Evolutionary conservation across 1,139 yeast species (phyloP).

Genomic region (Kazachstania sp.): DNA sequence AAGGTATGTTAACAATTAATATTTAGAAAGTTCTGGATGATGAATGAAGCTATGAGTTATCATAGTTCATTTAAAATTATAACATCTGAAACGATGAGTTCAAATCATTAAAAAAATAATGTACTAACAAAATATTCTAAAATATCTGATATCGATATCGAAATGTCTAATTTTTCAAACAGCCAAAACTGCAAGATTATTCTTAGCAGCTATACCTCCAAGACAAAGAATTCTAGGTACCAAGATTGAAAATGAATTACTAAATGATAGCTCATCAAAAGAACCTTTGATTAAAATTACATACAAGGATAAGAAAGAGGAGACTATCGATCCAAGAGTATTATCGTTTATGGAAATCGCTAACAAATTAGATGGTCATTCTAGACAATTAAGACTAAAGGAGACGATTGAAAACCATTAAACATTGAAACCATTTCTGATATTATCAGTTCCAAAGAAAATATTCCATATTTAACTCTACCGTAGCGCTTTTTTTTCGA

Average conservation of each 20-base stretch:
- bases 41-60: too few relatives aligned
- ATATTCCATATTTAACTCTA: too few relatives aligned
- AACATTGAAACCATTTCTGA: too few relatives aligned
- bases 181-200: conserved; percentile 73
- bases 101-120: background rate
- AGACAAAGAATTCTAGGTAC: conserved; percentile 44
- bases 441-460: too few relatives aligned
- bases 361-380: conserved; percentile 56
- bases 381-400: conserved; percentile 57
- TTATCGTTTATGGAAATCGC: conserved; percentile 47
- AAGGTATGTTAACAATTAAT: conserved; percentile 36
- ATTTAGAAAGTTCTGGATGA: too few relatives aligned
- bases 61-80: too few relatives aligned
- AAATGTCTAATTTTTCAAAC: background rate
- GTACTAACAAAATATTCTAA: conserved; percentile 9
- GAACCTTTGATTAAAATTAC: conserved; percentile 62
- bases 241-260: conserved; percentile 45
- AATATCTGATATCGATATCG: too few relatives aligned
- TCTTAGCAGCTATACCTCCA: conserved; percentile 74
- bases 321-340: conserved; percentile 58
- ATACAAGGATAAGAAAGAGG: conserved; percentile 69
- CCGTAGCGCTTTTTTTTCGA: too few relatives aligned
- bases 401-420: conserved; percentile 46
- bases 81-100: too few relatives aligned
- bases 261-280: conserved; percentile 37